phyloP scores from a whole-genome alignment of 2,329 filamentous ascomycete species.

The Chrysosporium queenslandicum region DNA sequence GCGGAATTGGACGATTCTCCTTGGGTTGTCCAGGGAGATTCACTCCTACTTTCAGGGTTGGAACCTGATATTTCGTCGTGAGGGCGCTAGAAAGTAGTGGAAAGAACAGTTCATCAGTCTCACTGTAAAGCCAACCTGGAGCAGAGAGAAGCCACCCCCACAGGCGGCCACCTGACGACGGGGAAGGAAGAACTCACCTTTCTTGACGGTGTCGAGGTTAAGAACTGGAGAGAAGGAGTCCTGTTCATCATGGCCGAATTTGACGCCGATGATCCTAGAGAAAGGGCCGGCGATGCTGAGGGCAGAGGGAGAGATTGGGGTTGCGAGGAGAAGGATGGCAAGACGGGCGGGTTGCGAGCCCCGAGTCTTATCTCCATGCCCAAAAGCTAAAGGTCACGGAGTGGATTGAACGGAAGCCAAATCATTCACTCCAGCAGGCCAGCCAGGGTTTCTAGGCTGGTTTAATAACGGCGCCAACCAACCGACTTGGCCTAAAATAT shows the following conservation, averaged over 20 bases:
- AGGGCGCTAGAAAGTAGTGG: slow-evolving; percentile 23
- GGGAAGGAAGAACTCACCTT: slow-evolving; percentile 26
- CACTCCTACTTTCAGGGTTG: slow-evolving; percentile 20
- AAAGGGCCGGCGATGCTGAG: background rate
- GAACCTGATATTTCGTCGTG: slow-evolving; percentile 31
- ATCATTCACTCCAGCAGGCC: background rate
- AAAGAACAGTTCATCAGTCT: slow-evolving; percentile 18
- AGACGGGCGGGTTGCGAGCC: slow-evolving; percentile 1
- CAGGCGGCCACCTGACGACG: background rate
- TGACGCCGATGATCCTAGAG: background rate
- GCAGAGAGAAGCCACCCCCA: background rate
- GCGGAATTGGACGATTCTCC: slow-evolving; percentile 11
- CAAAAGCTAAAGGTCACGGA: slow-evolving; percentile 6
- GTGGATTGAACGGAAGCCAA: background rate
- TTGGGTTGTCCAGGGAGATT: slow-evolving; percentile 20
- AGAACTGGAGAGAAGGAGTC: slow-evolving; percentile 29
- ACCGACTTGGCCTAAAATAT: background rate
- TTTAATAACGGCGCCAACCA: slow-evolving; percentile 2
- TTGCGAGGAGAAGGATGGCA: background rate
- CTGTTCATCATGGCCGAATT: slow-evolving; percentile 26
- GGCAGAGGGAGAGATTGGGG: background rate
- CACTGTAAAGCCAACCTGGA: background rate
- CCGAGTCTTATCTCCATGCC: slow-evolving; percentile 12
- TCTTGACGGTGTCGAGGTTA: slow-evolving; percentile 28
- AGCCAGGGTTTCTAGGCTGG: background rate